Evolutionary conservation across 352 stramenopile genomes (phyloP).

Genomic region (Phytopythium oedochilum): DNA sequence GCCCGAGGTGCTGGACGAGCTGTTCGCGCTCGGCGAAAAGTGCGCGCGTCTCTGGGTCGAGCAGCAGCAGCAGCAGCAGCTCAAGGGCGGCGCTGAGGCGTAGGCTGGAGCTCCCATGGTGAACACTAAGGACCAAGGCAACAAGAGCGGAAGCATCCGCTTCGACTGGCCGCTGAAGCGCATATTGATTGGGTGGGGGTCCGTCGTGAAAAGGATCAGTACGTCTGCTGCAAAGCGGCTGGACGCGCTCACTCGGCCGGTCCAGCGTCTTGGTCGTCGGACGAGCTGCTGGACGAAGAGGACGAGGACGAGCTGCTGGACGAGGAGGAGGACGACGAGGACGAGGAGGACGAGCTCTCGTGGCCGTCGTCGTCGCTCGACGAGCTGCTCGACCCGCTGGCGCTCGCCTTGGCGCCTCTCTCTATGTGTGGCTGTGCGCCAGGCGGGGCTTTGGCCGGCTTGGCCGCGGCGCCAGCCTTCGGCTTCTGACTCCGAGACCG

Average conservation of each 20-base stretch:
- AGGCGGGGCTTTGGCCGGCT: slow-evolving; percentile 9
- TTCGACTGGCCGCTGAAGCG: not conserved
- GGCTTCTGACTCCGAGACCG: slow-evolving; percentile 13
- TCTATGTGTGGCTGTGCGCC: not conserved
- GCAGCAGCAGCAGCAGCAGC: slow-evolving; percentile 8
- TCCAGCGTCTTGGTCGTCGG: slow-evolving; percentile 26
- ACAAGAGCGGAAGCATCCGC: no score
- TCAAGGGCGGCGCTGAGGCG: not conserved
- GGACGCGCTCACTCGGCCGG: not conserved
- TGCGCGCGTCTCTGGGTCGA: slow-evolving; percentile 45
- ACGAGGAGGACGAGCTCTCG: slow-evolving; percentile 44
- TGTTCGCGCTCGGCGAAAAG: slow-evolving; percentile 56
- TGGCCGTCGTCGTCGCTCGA: slow-evolving; percentile 31
- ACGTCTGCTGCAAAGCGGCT: no score
- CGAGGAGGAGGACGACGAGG: slow-evolving; percentile 31
- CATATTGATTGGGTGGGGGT: not conserved
- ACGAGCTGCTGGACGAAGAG: slow-evolving; percentile 49
- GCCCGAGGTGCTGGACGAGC: slow-evolving; percentile 47
- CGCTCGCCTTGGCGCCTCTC: not conserved
- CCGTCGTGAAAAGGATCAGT: not conserved
- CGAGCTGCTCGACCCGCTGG: slow-evolving; percentile 11
- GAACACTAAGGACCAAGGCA: not conserved
- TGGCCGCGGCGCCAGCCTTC: not conserved
- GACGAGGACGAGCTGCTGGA: slow-evolving; percentile 29
- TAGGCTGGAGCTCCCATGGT: not conserved